These are phyloP conservation scores for Clavulina sp. DNA, from an alignment of 768 basidiomycete genomes.

Conservation along the genomic window DNA sequence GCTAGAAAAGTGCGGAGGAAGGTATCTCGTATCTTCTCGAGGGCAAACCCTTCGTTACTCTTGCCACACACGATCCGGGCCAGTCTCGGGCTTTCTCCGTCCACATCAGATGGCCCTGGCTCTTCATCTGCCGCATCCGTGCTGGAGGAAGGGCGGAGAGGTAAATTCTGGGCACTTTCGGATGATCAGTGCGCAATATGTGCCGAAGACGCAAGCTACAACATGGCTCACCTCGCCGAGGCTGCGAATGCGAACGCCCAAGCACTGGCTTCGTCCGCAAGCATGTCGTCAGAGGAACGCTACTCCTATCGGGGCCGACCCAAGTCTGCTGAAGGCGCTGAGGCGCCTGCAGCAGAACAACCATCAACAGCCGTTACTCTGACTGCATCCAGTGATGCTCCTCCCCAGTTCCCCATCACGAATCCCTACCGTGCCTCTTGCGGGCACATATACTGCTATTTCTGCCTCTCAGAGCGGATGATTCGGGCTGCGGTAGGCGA, in stretches of 20 bases:
- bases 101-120: neutral
- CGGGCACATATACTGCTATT: constrained; percentile 83
- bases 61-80: constrained; percentile 13
- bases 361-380: too few relatives aligned
- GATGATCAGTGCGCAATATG: constrained; percentile 81
- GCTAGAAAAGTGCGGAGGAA: constrained; percentile 45
- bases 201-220: constrained; percentile 46
- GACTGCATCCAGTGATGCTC: constrained; percentile 22
- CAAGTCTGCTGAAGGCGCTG: constrained; percentile 10
- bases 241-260: constrained; percentile 7
- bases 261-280: constrained; percentile 27
- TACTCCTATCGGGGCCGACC: constrained; percentile 8
- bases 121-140: neutral
- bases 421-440: constrained; percentile 74
- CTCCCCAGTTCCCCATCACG: constrained; percentile 45
- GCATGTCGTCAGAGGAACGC: too few relatives aligned
- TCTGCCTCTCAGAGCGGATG: constrained; percentile 75
- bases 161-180: constrained; percentile 54
- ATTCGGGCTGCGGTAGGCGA: constrained; percentile 32
- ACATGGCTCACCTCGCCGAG: constrained; percentile 3
- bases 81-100: neutral
- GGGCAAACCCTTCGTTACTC: constrained; percentile 14
- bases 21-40: constrained; percentile 22
- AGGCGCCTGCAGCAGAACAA: constrained; percentile 2
- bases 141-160: constrained; percentile 19